These are phyloP conservation scores for Tympanopsis confertula DNA, from an alignment of 2,329 filamentous ascomycete species.

Conservation along the genomic window DNA sequence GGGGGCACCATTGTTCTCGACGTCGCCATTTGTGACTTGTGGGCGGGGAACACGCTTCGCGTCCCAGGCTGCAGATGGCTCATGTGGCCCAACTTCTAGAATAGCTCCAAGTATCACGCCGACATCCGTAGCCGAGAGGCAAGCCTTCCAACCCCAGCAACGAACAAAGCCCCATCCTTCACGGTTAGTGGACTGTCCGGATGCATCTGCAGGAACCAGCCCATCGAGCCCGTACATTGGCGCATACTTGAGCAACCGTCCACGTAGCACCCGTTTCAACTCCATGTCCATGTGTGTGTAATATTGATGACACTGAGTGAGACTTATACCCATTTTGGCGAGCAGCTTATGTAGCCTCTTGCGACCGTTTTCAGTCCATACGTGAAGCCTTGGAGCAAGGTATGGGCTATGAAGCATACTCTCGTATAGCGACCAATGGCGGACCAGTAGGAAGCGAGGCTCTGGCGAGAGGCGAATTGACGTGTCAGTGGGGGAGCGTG, in stretches of 20 bases:
- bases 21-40: constrained; percentile 27
- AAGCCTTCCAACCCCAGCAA: constrained; percentile 96
- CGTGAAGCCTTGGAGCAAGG: constrained; percentile 78
- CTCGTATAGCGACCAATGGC: constrained; percentile 96
- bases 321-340: constrained; percentile 93
- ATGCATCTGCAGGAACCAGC: constrained; percentile 70
- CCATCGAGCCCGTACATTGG: constrained; percentile 89
- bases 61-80: constrained; percentile 18
- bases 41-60: constrained; percentile 17
- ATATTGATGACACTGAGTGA: constrained; percentile 86
- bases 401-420: constrained; percentile 98
- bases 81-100: constrained; percentile 71
- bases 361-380: constrained; percentile 82
- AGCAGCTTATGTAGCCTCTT: constrained; percentile 87
- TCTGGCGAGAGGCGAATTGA: constrained; percentile 88
- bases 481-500: constrained; percentile 78
- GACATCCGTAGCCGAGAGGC: constrained; percentile 83
- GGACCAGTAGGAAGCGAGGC: constrained; percentile 79
- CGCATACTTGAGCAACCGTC: constrained; percentile 81
- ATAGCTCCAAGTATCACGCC: constrained; percentile 87
- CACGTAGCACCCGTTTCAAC: constrained; percentile 74
- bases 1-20: constrained; percentile 46
- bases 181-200: constrained; percentile 61
- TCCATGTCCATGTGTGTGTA: constrained; percentile 99
- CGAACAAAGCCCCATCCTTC: constrained; percentile 95